phyloP scores from a whole-genome alignment of 129 eudicot species.

The Chrysanthemum lavandulifolium region DNA sequence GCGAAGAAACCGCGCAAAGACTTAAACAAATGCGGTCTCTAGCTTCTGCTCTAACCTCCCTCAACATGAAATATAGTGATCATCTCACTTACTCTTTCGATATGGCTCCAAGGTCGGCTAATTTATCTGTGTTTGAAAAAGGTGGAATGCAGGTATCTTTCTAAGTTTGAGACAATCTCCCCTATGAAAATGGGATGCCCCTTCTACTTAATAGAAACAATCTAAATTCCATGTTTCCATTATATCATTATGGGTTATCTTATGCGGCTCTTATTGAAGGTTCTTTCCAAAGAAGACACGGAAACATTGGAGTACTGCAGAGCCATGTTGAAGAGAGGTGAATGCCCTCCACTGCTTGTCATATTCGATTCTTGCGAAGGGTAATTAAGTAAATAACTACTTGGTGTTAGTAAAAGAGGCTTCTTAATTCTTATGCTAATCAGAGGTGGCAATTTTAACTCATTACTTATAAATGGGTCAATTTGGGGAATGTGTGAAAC shows the following conservation, averaged over 20 bases:
- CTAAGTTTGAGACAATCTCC: slow-evolving; percentile 2
- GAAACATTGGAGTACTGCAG: slow-evolving; percentile 68
- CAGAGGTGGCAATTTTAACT: slow-evolving; percentile 12
- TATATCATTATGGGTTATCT: slow-evolving; percentile 18
- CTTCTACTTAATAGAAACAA: neutral
- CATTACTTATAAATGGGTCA: slow-evolving; percentile 1
- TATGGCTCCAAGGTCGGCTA: slow-evolving; percentile 35
- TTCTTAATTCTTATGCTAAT: slow-evolving; percentile 24
- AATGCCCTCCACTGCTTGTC: slow-evolving; percentile 76
- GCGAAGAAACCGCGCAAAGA: slow-evolving; percentile 38
- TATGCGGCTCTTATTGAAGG: slow-evolving; percentile 39
- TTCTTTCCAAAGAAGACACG: slow-evolving; percentile 73
- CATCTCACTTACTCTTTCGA: slow-evolving; percentile 35
- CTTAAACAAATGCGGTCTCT: slow-evolving; percentile 76
- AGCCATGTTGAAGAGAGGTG: slow-evolving; percentile 67
- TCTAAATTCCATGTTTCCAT: slow-evolving; percentile 6
- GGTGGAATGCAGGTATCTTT: slow-evolving; percentile 54
- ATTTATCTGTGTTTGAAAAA: slow-evolving; percentile 25
- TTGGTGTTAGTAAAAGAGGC: slow-evolving; percentile 14
- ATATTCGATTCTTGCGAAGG: slow-evolving; percentile 77
- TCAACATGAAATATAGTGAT: slow-evolving; percentile 37
- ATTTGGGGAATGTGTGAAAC: slow-evolving; percentile 12
- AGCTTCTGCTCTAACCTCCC: slow-evolving; percentile 69
- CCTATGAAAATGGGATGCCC: neutral
- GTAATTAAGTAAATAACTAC: slow-evolving; percentile 22